These are phyloP conservation scores for Testicularia cyperi DNA, from an alignment of 1,284 basidiomycete species.

Conservation along the genomic window DNA sequence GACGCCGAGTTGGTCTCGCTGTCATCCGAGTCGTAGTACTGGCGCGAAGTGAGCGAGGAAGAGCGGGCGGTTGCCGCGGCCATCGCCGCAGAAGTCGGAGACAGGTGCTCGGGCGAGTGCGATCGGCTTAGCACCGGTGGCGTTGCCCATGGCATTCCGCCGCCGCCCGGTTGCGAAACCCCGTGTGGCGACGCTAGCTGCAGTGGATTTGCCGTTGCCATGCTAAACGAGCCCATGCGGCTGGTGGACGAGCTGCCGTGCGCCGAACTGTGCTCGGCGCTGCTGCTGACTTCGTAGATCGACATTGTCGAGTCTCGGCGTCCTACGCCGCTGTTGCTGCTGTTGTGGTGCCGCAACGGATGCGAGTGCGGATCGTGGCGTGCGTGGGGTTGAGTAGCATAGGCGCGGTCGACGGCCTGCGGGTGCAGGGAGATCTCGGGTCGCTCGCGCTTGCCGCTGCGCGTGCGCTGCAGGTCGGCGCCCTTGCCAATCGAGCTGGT, in stretches of 20 bases:
- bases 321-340: too few species aligned
- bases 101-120: conserved; percentile 9
- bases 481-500: conserved; percentile 31
- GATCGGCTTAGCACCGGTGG: conserved; percentile 12
- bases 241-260: conserved; percentile 28
- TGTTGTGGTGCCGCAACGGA: conserved; percentile 16
- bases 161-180: too few species aligned
- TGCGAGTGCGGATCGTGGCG: conserved; percentile 4
- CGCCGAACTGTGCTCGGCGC: conserved; percentile 14
- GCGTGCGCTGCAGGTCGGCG: conserved; percentile 27
- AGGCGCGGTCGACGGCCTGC: conserved; percentile 12
- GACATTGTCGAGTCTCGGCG: conserved; percentile 16
- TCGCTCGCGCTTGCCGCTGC: conserved; percentile 11
- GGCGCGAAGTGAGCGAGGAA: too few species aligned
- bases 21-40: neutral
- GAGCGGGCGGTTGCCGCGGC: neutral
- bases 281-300: conserved; percentile 25
- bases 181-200: conserved; percentile 17
- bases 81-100: too few species aligned
- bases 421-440: conserved; percentile 20
- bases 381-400: conserved; percentile 7
- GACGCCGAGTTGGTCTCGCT: neutral
- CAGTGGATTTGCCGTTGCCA: conserved; percentile 21
- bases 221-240: conserved; percentile 30
- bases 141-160: conserved; percentile 28